Conservation (phyloP, 2,329 filamentous ascomycete species). For the Hymenoscyphus albidus region DNA sequence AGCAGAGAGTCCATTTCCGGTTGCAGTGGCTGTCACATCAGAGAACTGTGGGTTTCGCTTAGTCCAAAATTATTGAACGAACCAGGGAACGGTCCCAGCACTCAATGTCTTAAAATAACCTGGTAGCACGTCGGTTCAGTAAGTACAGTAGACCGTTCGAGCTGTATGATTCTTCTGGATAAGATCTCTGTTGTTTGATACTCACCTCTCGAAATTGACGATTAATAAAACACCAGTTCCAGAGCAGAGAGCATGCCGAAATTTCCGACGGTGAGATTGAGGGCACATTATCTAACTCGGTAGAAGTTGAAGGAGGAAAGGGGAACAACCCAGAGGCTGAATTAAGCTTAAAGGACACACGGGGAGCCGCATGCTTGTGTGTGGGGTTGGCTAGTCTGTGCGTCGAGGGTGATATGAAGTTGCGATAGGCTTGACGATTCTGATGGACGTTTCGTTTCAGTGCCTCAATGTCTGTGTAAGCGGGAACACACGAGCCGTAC, state of each 20-base stretch:
- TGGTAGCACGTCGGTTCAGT: not conserved
- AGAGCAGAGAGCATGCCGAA: not conserved
- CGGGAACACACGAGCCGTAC: not conserved
- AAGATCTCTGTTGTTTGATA: not conserved
- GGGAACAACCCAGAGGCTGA: not conserved
- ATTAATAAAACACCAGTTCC: not conserved
- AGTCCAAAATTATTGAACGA: no score
- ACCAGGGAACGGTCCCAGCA: not conserved
- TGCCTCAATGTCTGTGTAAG: not conserved
- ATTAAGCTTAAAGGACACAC: not conserved
- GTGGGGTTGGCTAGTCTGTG: not conserved
- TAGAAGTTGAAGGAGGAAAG: not conserved
- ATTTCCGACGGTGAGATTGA: not conserved
- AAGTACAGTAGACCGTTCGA: not conserved
- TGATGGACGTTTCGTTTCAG: slow-evolving; percentile 1
- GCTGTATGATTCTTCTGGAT: not conserved
- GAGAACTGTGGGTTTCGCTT: not conserved
- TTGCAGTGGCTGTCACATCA: not conserved
- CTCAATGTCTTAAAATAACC: not conserved
- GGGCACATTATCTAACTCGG: not conserved
- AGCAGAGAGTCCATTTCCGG: not conserved
- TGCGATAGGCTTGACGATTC: not conserved
- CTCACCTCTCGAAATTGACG: not conserved
- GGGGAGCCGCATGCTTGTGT: not conserved
- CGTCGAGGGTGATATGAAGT: not conserved